Evolutionary conservation across 306 rosid species (phyloP).

Genomic region (Malus fusca): DNA sequence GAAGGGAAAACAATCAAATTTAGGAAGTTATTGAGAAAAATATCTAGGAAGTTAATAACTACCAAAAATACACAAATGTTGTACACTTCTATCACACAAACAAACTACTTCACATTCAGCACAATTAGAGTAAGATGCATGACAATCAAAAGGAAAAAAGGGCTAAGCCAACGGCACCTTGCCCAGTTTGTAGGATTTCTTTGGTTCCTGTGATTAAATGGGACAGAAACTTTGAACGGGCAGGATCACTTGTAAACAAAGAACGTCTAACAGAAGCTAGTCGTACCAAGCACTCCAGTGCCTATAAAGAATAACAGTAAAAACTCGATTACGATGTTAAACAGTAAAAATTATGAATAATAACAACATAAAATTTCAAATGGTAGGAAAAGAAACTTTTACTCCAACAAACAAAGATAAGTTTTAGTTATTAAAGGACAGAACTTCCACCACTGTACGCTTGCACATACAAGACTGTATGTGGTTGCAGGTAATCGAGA

Average conservation of each 20-base stretch:
- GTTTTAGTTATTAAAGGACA: background rate
- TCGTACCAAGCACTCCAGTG: slow-evolving; percentile 99
- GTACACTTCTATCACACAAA: background rate
- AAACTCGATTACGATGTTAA: slow-evolving; percentile 26
- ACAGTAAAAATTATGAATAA: slow-evolving; percentile 15
- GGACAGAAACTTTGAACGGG: slow-evolving; percentile 96
- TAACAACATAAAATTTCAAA: slow-evolving; percentile 15
- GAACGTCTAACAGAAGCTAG: slow-evolving; percentile 98
- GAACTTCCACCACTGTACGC: background rate
- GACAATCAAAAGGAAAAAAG: slow-evolving; percentile 9
- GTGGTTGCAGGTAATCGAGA: background rate
- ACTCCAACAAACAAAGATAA: background rate
- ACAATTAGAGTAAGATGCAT: background rate
- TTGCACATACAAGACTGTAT: too few relatives aligned
- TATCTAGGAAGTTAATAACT: background rate
- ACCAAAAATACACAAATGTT: background rate
- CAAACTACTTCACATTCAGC: slow-evolving; percentile 8
- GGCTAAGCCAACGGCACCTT: slow-evolving; percentile 66
- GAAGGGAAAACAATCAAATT: background rate
- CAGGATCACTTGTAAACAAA: slow-evolving; percentile 91
- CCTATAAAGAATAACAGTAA: slow-evolving; percentile 59
- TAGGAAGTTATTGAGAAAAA: background rate
- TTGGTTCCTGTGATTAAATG: slow-evolving; percentile 99
- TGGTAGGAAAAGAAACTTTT: background rate
- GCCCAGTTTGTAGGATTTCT: slow-evolving; percentile 96